Evolutionary conservation across 768 basidiomycete species (phyloP).

Genomic region (Hysterangium stoloniferum): DNA sequence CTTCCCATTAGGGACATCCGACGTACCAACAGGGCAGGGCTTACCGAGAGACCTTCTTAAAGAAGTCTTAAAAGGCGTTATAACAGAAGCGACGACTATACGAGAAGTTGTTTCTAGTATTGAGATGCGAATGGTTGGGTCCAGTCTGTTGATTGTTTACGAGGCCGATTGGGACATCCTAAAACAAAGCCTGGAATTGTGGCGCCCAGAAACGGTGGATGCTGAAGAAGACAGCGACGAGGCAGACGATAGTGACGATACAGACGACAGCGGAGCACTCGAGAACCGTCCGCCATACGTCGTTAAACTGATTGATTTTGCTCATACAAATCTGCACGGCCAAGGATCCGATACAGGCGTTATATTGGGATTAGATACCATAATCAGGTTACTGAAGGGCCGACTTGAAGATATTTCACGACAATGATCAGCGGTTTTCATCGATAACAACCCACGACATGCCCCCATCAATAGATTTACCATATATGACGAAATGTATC

Average conservation of each 20-base stretch:
- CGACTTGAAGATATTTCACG: constrained; percentile 39
- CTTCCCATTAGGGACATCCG: constrained; percentile 56
- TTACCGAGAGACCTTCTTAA: constrained; percentile 7
- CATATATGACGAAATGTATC: no score
- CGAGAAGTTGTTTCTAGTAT: constrained; percentile 38
- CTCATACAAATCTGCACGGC: constrained; percentile 68
- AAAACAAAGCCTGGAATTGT: constrained; percentile 19
- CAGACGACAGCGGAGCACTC: constrained; percentile 18
- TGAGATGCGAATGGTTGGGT: constrained; percentile 77
- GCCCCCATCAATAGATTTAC: no score
- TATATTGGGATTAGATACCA: constrained; percentile 61
- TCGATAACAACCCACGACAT: no score
- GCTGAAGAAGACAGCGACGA: constrained; percentile 20
- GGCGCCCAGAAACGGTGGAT: not conserved
- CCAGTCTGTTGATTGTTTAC: constrained; percentile 76
- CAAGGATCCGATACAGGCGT: constrained; percentile 76
- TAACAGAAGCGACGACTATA: constrained; percentile 31
- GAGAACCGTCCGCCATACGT: constrained; percentile 39
- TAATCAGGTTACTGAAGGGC: constrained; percentile 51
- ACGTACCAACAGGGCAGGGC: constrained; percentile 4
- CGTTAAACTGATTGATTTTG: constrained; percentile 90
- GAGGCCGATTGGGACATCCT: constrained; percentile 47
- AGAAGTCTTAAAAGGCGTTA: constrained; percentile 15
- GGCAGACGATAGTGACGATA: constrained; percentile 31
- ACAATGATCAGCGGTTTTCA: no score